Evolutionary conservation across 345 rosid genomes (phyloP), one percentile per base, ranked within the genome.

Genomic region (Dovyalis caffra): DNA sequence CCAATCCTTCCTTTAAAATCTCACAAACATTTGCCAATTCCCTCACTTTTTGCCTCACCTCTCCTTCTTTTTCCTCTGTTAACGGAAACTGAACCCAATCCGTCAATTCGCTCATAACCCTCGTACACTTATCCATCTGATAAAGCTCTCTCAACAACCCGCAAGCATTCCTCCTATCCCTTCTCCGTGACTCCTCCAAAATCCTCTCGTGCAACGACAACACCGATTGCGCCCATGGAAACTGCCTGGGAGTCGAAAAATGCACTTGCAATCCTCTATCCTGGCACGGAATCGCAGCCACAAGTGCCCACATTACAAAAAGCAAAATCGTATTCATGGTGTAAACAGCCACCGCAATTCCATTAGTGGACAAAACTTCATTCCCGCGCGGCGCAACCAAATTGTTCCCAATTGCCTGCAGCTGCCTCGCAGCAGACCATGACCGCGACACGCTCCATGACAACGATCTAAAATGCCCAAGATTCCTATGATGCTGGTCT

Each of bases 371-470:
- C n/a, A 58, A 76, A 26, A 90, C 64, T 15, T 95, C 98, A 28
- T 77, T 89, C 8, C 74, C 87, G 67, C 78, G 61, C 1, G 99
- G 99, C 1, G 90, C 82, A 5, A 68, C 68, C 77, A 95, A 67
- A 75, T 89, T 93, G 10, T 72, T 88, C 18, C 91, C 93, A 28
- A 95, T 85, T 0, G 96, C 92, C 82, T 89, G 96, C 34, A 95
- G 83, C 84, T 93, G 97, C 86, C 85, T 87, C 0, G 99, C 89
- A 6, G 99, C 99, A 0, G 99, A 95, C 99, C 99, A 95, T 0
- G 99, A 91, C 83, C 97, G 81, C 3, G 99, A 95, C 6, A 95
- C 97, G 69, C 98, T 95, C 99, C 99, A 92, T 0, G 99, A 95
- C 57, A 92, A 82, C 8, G 99, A 95, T 69, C 98, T 75, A 76